Percentiles rank a stretch among this genome's conserved stretches.
These are phyloP conservation scores for Falciphora oryzae DNA, from an alignment of 2,329 filamentous ascomycete species.

Conservation along the genomic window DNA sequence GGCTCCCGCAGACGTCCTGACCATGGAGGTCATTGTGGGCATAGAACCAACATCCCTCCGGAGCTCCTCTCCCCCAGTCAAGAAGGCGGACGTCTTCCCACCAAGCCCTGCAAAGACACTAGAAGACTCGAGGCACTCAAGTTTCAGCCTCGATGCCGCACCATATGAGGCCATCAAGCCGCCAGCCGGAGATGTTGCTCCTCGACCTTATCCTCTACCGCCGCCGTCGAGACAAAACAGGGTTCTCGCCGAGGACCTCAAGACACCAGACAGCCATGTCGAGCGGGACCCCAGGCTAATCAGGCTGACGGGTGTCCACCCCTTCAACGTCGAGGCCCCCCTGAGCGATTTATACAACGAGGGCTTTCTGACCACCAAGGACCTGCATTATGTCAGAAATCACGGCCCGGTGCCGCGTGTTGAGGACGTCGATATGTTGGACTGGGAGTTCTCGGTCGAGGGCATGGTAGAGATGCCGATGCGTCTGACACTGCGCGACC, in stretches of 20 bases:
- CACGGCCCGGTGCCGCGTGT: conserved; percentile 79
- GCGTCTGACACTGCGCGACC: conserved; percentile 63
- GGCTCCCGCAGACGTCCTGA: background rate
- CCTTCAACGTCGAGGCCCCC: conserved; percentile 86
- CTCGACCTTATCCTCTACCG: conserved; percentile 56
- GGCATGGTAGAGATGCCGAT: conserved; percentile 77
- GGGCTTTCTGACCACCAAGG: conserved; percentile 81
- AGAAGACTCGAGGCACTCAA: conserved; percentile 9
- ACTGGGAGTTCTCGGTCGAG: conserved; percentile 80
- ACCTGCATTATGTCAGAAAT: conserved; percentile 88
- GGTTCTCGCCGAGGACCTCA: conserved; percentile 69
- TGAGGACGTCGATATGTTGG: conserved; percentile 61
- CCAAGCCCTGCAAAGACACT: conserved; percentile 13
- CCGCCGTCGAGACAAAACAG: conserved; percentile 55
- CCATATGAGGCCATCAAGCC: background rate
- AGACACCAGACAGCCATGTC: conserved; percentile 80
- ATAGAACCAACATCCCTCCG: background rate
- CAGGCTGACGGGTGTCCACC: conserved; percentile 79
- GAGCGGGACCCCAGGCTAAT: conserved; percentile 76
- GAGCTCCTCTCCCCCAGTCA: background rate
- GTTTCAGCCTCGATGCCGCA: conserved; percentile 23
- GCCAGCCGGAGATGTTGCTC: background rate
- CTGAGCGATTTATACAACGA: conserved; percentile 69
- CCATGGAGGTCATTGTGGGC: conserved; percentile 9
- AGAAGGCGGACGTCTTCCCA: conserved; percentile 7